A percentile compares a stretch with the other conserved stretches of the same genome.
Conservation (phyloP, 2,329 filamentous ascomycete genomes). For the Metarhizium brunneum region DNA sequence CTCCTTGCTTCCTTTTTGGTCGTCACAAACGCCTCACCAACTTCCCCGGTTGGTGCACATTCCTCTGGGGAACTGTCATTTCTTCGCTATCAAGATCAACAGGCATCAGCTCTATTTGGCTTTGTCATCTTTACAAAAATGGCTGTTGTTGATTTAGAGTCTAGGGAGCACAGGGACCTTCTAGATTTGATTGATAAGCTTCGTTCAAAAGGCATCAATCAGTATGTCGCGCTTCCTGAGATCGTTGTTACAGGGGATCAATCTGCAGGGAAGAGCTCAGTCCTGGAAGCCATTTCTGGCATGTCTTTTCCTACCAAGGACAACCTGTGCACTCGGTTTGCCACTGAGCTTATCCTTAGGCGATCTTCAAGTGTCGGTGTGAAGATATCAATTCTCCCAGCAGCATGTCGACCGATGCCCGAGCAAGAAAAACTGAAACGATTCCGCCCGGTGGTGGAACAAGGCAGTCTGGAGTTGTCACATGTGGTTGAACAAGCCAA, state of each 20-base stretch:
- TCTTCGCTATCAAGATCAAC: background rate
- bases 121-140: background rate
- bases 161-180: constrained; percentile 5
- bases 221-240: constrained; percentile 29
- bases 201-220: constrained; percentile 4
- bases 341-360: constrained; percentile 51
- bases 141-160: constrained; percentile 2
- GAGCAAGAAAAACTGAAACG: constrained; percentile 15
- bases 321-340: constrained; percentile 51
- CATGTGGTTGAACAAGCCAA: constrained; percentile 30
- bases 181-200: constrained; percentile 9
- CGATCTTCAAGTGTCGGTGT: constrained; percentile 26
- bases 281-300: constrained; percentile 54
- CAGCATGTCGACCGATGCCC: constrained; percentile 13
- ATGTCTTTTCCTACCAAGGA: constrained; percentile 50
- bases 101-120: background rate
- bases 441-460: constrained; percentile 15
- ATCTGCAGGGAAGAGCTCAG: constrained; percentile 53
- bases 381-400: constrained; percentile 21
- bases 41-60: background rate
- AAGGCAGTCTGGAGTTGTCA: constrained; percentile 17
- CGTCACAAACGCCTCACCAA: too few species aligned
- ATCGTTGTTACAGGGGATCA: constrained; percentile 53
- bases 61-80: background rate
- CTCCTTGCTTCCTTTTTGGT: too few species aligned